Evolutionary conservation across 768 basidiomycete species (phyloP), one percentile per base, ranked within the genome.

Genomic region (Russula lepida): DNA sequence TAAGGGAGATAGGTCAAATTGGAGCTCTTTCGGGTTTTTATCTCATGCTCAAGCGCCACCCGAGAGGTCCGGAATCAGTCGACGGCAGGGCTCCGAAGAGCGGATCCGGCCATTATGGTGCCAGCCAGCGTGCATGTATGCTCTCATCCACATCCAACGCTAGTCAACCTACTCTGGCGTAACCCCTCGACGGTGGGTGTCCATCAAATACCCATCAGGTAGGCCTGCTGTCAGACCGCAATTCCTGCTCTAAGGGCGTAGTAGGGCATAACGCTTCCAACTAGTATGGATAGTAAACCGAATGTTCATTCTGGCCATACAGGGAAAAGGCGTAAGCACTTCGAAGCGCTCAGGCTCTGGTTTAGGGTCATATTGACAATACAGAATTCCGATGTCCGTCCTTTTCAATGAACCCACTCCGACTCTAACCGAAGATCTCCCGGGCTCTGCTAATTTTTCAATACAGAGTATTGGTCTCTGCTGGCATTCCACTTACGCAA

Each of bases 401-500:
- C 37, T 39, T 32, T 35, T 32, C 41, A 37, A 44, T 23, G 7
- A 28, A 47, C 33, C 32, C 13, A 44, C 51, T 37, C 59, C 43
- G 43, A 44, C 1, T n/a, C 50, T 47, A 64, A 19, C 63, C 63
- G 60, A 64, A 64, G 33, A 64, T 62, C 44, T 64, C 35, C 50
- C 35, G 32, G 37, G 60, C 60, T n/a, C 63, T 64, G 55, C 37
- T 48, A 21, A 44, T 15, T n/a, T 55, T 61, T 6, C 35, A 54
- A 56, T 23, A 37, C 17, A 33, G 9, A 12, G 6, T 28, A 21
- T 30, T 23, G 19, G 23, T 13, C 4, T 52, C 37, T 39, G 9
- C 13, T 30, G 12, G 39, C 23, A 28, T 12, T 25, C 25, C 47
- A 68, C 71, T 62, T 72, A 82, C 82, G 80, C 80, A 56, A 81